phyloP scores from a whole-genome alignment of 1,284 basidiomycete genomes.

The Trametes versicolor region DNA sequence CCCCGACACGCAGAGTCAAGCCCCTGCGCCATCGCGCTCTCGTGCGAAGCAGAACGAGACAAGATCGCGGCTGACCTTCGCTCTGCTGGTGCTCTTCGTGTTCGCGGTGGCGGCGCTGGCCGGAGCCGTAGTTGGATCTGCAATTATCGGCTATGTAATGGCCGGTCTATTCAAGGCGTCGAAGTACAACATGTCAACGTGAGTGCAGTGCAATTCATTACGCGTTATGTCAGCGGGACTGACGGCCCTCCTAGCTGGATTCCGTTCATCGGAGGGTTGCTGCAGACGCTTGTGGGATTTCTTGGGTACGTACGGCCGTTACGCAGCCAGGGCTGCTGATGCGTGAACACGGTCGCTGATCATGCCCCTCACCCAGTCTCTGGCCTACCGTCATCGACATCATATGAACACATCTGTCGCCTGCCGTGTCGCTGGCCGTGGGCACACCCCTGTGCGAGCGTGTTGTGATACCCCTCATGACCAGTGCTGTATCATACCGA shows the following conservation, averaged over 20 bases:
- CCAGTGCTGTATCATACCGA: conserved; percentile 12
- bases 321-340: not conserved
- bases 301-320: conserved; percentile 58
- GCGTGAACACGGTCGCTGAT: not conserved
- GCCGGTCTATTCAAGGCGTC: conserved; percentile 76
- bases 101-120: conserved; percentile 66
- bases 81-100: conserved; percentile 69
- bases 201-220: conserved; percentile 46
- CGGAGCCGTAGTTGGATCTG: conserved; percentile 74
- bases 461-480: conserved; percentile 19
- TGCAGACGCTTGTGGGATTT: conserved; percentile 74
- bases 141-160: conserved; percentile 76
- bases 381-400: conserved; percentile 67
- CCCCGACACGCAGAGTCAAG: conserved; percentile 27
- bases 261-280: conserved; percentile 79
- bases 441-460: conserved; percentile 1
- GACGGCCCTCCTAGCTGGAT: conserved; percentile 71
- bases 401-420: conserved; percentile 20
- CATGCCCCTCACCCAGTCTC: conserved; percentile 37
- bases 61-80: conserved; percentile 69
- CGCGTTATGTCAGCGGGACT: not conserved
- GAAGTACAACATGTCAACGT: conserved; percentile 85
- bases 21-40: conserved; percentile 30
- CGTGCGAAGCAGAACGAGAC: conserved; percentile 54
- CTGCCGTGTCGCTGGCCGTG: conserved; percentile 6